Conservation (phyloP, 179 eudicot species). For the Carnegiea gigantea region DNA sequence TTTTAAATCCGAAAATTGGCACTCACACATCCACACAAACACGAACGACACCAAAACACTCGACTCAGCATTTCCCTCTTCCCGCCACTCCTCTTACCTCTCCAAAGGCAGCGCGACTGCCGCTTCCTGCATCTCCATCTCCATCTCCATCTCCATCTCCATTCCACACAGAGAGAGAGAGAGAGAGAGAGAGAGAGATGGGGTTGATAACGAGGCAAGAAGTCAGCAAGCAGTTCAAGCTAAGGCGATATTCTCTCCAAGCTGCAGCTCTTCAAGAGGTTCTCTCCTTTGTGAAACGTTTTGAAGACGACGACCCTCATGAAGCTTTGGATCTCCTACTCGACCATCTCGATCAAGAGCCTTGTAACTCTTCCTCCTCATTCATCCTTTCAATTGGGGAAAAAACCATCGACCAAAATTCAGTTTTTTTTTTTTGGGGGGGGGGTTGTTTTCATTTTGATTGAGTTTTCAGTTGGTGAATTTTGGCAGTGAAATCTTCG, state of each 20-base stretch:
- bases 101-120: neutral
- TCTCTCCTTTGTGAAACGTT: constrained; percentile 53
- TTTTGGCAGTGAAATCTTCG: constrained; percentile 71
- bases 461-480: neutral
- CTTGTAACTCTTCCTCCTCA: constrained; percentile 33
- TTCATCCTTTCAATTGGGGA: neutral
- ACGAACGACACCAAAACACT: too few relatives aligned
- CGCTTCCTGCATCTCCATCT: neutral
- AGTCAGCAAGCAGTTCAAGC: constrained; percentile 74
- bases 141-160: neutral
- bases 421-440: too few relatives aligned
- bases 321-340: constrained; percentile 79
- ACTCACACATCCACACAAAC: too few relatives aligned
- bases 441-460: neutral
- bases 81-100: neutral
- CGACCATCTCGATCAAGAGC: constrained; percentile 62
- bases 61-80: neutral
- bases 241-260: constrained; percentile 69
- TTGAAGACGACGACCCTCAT: constrained; percentile 43
- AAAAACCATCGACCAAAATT: too few relatives aligned
- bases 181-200: constrained; percentile 29
- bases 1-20: too few relatives aligned
- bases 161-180: neutral
- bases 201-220: constrained; percentile 49
- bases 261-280: constrained; percentile 70